Conservation (phyloP, 441 rosid species). For the Metrosideros polymorpha region DNA sequence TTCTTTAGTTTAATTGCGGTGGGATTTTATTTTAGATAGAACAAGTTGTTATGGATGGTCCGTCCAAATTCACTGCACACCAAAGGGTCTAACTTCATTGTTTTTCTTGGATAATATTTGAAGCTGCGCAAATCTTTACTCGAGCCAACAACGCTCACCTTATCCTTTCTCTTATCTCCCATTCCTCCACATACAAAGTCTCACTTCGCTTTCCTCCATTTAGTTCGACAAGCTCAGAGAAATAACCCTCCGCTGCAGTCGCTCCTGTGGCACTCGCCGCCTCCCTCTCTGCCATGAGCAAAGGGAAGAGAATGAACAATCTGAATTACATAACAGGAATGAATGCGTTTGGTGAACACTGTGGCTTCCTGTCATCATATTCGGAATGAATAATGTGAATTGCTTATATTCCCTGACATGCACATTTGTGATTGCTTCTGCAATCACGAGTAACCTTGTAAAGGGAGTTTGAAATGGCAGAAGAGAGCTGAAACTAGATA, state of each 20-base stretch:
- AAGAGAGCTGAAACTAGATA: not conserved
- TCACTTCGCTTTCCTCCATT: not conserved
- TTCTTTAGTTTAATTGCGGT: too few species aligned
- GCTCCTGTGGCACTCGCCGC: constrained; percentile 17
- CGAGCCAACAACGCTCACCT: constrained; percentile 14
- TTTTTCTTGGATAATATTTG: too few species aligned
- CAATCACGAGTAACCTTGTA: not conserved
- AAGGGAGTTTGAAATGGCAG: not conserved
- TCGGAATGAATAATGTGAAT: too few species aligned
- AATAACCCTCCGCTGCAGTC: not conserved
- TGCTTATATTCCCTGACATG: too few species aligned
- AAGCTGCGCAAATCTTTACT: not conserved
- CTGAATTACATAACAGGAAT: constrained; percentile 36
- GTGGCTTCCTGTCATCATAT: too few species aligned
- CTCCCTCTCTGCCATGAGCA: constrained; percentile 6
- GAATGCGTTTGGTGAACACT: constrained; percentile 43
- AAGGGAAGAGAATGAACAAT: constrained; percentile 14
- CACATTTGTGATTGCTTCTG: too few species aligned
- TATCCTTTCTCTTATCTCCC: not conserved
- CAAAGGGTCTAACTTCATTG: too few species aligned
- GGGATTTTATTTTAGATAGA: too few species aligned
- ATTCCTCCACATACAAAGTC: not conserved
- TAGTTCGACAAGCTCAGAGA: not conserved
- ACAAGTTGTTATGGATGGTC: too few species aligned
- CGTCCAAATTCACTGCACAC: too few species aligned